These are phyloP conservation scores for Tolypocladium nubicola DNA, from an alignment of 2,329 filamentous ascomycete genomes.

Conservation along the genomic window DNA sequence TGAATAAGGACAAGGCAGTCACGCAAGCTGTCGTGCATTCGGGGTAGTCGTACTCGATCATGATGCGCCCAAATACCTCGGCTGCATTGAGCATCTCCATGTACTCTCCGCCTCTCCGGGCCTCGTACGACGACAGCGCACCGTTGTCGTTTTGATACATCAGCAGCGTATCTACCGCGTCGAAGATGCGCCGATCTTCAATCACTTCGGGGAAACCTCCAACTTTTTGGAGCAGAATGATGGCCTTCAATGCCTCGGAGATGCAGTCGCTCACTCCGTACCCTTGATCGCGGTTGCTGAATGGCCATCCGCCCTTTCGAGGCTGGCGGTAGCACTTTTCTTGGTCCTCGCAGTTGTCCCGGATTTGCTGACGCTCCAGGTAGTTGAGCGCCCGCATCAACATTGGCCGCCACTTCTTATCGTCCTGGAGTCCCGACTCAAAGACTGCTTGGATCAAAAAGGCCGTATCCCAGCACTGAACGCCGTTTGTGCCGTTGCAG, in stretches of 20 bases:
- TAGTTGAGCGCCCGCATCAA: conserved; percentile 73
- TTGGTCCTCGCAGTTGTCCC: conserved; percentile 69
- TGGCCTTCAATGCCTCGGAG: conserved; percentile 78
- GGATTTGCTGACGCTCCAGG: conserved; percentile 83
- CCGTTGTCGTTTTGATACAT: conserved; percentile 83
- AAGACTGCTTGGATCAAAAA: conserved; percentile 78
- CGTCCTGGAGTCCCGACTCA: conserved; percentile 66
- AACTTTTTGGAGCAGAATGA: conserved; percentile 73
- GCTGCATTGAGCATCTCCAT: conserved; percentile 87
- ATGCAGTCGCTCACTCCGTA: conserved; percentile 95
- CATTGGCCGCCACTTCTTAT: conserved; percentile 73
- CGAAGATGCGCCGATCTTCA: conserved; percentile 67
- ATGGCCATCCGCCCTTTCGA: conserved; percentile 90
- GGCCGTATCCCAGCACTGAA: conserved; percentile 93
- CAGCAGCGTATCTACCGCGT: conserved; percentile 82
- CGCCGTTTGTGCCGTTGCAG: conserved; percentile 93
- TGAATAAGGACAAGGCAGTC: conserved; percentile 75
- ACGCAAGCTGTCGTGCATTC: conserved; percentile 96
- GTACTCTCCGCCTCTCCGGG: conserved; percentile 62
- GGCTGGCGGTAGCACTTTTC: conserved; percentile 79
- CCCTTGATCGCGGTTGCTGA: conserved; percentile 84
- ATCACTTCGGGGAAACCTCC: conserved; percentile 66
- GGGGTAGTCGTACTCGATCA: conserved; percentile 97
- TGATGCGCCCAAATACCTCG: conserved; percentile 92
- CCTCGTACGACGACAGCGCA: conserved; percentile 85